Evolutionary conservation across 78 protist genomes (phyloP), one percentile per base, ranked within the genome.

Genomic region (Mastigamoeba balamuthi): DNA sequence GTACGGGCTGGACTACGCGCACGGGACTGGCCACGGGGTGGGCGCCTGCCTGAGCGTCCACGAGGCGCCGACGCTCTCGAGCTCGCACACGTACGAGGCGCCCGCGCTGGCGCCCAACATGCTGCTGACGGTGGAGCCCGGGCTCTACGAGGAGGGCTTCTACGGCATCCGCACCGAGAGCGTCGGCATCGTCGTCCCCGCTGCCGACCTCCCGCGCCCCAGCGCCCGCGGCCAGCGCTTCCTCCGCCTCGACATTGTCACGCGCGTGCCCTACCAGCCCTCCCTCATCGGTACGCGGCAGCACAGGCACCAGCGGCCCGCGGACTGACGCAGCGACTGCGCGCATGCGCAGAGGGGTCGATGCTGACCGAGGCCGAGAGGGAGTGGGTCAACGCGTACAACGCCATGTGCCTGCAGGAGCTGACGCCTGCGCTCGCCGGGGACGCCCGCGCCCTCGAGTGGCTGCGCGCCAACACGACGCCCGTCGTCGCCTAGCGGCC

Each of bases 1-100:
- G 37, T 70, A 35, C 9, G 97, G 97, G 2, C 68, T 88, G 30
- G 92, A 90, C 83, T 93, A 80, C 66, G 71, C 81, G 4, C 99
- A 96, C 64, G 99, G 99, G 6, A 93, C 97, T 0, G 97, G 97
- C 29, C 99, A 96, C 72, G 99, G 99, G 41, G 99, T 96, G 10
- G 99, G 99, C 0, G 72, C 92, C 1, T 89, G 66, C 80, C 70
- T 94, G 25, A 80, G 76, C 69, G 99, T 96, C 35, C 99, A 96
- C 77, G 99, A 96, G 65, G 99, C 58, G 58, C 58, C 17, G 17
- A 17, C 17, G 17, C 17, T 48, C 17, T 48, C 58, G 17, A 17
- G 17, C 17, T 48, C 17, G 33, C 17, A 48, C 17, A 48, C 33
- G 17, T 17, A 48, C 33, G 64, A 77, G 52, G 66, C 79, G 30